Evolutionary conservation across 129 eudicot species (phyloP).

Genomic region (Arctium minus): DNA sequence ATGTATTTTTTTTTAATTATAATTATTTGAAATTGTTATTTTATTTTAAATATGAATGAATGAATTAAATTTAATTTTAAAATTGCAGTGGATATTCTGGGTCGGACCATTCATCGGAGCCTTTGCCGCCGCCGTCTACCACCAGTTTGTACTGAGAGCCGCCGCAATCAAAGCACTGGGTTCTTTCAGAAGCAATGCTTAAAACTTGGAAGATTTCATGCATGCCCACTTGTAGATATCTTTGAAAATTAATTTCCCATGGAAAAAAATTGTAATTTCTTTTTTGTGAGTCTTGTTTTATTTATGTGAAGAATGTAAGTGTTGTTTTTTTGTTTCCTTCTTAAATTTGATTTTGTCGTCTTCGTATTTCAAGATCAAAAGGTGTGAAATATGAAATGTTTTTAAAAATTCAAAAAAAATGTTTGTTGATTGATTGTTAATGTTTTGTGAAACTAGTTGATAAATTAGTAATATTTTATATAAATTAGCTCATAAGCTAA

Average conservation of each 20-base stretch:
- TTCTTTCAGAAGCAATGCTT: constrained; percentile 68
- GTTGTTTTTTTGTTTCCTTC: neutral
- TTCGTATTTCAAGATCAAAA: constrained; percentile 28
- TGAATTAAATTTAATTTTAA: neutral
- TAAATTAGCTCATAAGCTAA: neutral
- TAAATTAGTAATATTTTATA: too few species aligned
- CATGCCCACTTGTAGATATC: constrained; percentile 26
- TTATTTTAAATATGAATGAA: neutral
- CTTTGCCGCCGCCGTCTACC: constrained; percentile 70
- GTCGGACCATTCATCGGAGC: constrained; percentile 82
- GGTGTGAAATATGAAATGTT: constrained; percentile 24
- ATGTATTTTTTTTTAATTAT: neutral
- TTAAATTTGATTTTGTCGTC: constrained; percentile 22
- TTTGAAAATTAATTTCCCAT: constrained; percentile 5
- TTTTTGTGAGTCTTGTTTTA: neutral
- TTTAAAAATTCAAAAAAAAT: neutral
- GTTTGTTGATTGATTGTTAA: neutral
- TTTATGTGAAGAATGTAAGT: constrained; percentile 19
- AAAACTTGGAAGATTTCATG: constrained; percentile 11
- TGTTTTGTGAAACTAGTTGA: neutral
- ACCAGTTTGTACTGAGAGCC: constrained; percentile 69
- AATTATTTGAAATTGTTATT: neutral
- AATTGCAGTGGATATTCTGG: constrained; percentile 77
- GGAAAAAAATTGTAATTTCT: constrained; percentile 10
- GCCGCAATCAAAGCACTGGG: constrained; percentile 75